A percentile compares a stretch with the other conserved stretches of the same genome.
These are phyloP conservation scores for Aspergillus costaricaensis DNA, from an alignment of 2,329 filamentous ascomycete species.

Conservation along the genomic window DNA sequence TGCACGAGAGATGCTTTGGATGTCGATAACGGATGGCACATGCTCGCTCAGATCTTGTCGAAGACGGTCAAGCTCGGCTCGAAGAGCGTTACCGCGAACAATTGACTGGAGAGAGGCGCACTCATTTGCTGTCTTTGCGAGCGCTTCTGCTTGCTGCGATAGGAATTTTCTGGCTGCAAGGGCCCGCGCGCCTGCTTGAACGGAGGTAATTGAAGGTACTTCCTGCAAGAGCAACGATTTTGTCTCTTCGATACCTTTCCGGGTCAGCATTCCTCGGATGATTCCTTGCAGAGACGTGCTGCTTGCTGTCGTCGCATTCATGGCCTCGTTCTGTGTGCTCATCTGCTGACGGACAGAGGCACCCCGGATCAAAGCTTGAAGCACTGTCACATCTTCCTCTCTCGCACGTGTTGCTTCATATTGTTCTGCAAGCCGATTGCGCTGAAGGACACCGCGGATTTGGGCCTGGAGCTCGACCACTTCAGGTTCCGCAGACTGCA, in stretches of 20 bases:
- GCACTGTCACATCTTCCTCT: conserved; percentile 55
- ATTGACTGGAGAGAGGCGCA: conserved; percentile 51
- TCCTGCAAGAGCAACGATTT: conserved; percentile 30
- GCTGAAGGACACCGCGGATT: conserved; percentile 37
- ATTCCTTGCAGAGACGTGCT: conserved; percentile 56
- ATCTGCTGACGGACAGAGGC: conserved; percentile 59
- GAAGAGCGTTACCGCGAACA: conserved; percentile 42
- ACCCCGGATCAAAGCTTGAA: conserved; percentile 70
- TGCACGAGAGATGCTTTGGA: conserved; percentile 40
- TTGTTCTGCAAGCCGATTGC: conserved; percentile 19
- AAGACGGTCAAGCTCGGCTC: conserved; percentile 30
- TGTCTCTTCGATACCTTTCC: conserved; percentile 30
- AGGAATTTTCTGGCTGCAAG: conserved; percentile 42
- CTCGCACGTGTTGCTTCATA: conserved; percentile 43
- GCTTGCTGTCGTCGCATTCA: conserved; percentile 56
- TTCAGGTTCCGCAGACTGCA: not conserved
- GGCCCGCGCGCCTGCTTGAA: conserved; percentile 42
- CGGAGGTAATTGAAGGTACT: conserved; percentile 28
- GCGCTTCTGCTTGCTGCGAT: conserved; percentile 40
- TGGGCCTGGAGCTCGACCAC: conserved; percentile 54
- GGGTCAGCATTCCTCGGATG: conserved; percentile 59
- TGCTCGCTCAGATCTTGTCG: conserved; percentile 34
- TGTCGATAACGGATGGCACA: conserved; percentile 25
- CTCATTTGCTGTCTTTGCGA: conserved; percentile 43
- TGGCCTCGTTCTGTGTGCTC: conserved; percentile 30